Base-by-base conservation (phyloP, 2,329 filamentous ascomycete species). In the Falciphora oryzae region DNA sequence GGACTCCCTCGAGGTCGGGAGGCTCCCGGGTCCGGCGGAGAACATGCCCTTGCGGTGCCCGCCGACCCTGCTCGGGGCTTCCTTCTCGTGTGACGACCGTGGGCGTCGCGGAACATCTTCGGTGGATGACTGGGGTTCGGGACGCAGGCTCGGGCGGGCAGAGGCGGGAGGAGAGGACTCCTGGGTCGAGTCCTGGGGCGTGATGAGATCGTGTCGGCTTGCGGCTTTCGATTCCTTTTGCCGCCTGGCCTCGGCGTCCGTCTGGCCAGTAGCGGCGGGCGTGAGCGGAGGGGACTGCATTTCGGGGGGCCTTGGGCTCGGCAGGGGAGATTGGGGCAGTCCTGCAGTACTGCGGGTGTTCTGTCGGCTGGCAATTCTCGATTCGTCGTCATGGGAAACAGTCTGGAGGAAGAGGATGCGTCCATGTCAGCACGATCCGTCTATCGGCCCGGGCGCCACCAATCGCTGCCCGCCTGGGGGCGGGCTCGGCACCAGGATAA, bases 281-380 rank as follows among this genome's bases (percentile, higher is more conserved):
- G 93, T 97, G 63, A 98, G 83, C 57, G 93, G 93, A 69, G 94
- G 94, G 14, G 93, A 96, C 70, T 94, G 90, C 78, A 96, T 85
- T 65, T 89, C 85, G 66, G 88, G 86, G 59, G 85, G 79, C 66
- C 85, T 83, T 66, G 91, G 89, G 68, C 88, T 90, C 57, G 86
- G 80, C 73, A 83, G 83, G 35, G 89, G 88, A 65, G 89, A 93
- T 67, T 84, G 83, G n/a, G 44, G 18, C 44, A 22, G 44, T 69
- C 88, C 88, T 68, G 56, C 57, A n/a, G 89, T 88, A 67, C 78
- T 86, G 63, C 87, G 88, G 64, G 88, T 89, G 57, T 85, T 81
- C 65, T 87, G 81, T 66, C 86, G 83, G 71, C 86, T 89, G 64
- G 87, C 80, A 63, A 88, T 86, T 65, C 79, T 74, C 8, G 83